Conservation (phyloP, 148 eudicot species). For the Chenopodium suecicum region DNA sequence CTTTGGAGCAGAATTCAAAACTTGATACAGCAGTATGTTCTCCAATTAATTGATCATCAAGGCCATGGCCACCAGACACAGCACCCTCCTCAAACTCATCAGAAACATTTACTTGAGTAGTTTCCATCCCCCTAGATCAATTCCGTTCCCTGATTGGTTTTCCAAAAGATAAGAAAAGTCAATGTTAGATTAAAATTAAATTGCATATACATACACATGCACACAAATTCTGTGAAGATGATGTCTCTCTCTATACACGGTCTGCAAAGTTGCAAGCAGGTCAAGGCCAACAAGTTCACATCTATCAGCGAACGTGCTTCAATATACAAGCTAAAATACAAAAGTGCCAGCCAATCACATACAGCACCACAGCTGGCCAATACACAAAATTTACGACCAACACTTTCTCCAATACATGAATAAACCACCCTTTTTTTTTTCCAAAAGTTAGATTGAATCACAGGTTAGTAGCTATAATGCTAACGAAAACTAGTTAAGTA, state of each 20-base stretch:
- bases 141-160: constrained; percentile 45
- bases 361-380: not conserved
- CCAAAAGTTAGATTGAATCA: too few species aligned
- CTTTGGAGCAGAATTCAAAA: constrained; percentile 53
- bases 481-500: too few species aligned
- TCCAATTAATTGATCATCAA: constrained; percentile 49
- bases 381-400: not conserved
- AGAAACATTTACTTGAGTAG: constrained; percentile 34
- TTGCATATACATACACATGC: not conserved
- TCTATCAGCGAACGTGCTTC: not conserved
- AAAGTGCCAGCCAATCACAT: not conserved
- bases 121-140: constrained; percentile 60
- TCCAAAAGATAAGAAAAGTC: not conserved
- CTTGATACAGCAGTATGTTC: constrained; percentile 32
- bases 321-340: not conserved
- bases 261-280: not conserved
- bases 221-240: not conserved
- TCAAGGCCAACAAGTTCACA: not conserved
- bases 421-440: too few species aligned
- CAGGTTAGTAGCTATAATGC: too few species aligned
- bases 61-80: constrained; percentile 15
- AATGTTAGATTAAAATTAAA: not conserved
- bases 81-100: constrained; percentile 12
- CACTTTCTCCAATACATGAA: not conserved
- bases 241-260: not conserved